Percentiles rank a stretch among this genome's conserved stretches.
phyloP scores from a whole-genome alignment of 176 grass and related monocot species.

The Bolboschoenus planiculmis region DNA sequence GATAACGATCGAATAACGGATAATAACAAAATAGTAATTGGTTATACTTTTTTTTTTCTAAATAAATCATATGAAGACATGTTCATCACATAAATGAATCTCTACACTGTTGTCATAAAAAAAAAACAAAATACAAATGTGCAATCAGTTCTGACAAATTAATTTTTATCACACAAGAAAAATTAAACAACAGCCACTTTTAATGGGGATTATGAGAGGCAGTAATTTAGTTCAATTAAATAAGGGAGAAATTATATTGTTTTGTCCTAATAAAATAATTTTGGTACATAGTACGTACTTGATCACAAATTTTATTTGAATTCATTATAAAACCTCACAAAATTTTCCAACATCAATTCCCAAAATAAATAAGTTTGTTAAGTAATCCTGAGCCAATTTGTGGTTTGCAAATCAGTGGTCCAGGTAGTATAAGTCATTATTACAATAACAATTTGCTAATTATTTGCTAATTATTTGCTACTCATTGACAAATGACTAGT shows the following conservation, averaged over 20 bases:
- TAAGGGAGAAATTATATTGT: not conserved
- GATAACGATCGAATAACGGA: no score
- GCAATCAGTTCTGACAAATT: no score
- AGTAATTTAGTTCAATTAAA: no score
- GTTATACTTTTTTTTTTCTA: no score
- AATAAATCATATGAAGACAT: no score
- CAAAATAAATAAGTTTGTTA: not conserved
- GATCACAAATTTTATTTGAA: not conserved
- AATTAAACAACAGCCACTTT: not conserved
- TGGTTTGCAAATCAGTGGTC: not conserved
- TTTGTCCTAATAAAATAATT: not conserved
- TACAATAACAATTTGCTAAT: not conserved
- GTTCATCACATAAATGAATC: no score
- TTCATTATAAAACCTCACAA: not conserved
- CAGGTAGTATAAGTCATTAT: not conserved
- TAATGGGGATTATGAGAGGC: no score
- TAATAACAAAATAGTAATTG: no score
- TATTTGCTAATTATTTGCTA: constrained; percentile 1
- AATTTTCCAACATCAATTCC: not conserved
- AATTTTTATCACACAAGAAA: no score
- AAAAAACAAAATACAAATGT: no score
- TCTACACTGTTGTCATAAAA: no score
- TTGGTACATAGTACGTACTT: not conserved
- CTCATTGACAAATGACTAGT: constrained; percentile 2
- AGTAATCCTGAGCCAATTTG: not conserved